phyloP scores from a whole-genome alignment of 768 basidiomycete genomes.

The Amanita pallidorosea region DNA sequence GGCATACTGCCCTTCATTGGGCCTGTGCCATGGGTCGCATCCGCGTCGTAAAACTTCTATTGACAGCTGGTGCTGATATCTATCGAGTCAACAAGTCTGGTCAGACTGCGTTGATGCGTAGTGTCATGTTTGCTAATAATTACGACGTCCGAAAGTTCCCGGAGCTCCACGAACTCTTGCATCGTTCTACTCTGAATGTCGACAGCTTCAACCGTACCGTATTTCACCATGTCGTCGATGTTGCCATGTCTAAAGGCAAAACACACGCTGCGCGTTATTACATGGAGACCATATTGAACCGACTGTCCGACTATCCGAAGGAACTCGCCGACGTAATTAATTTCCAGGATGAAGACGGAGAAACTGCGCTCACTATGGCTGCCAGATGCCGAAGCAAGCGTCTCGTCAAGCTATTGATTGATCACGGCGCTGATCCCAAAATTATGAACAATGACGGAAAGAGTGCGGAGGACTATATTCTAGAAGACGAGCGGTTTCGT shows the following conservation, averaged over 20 bases:
- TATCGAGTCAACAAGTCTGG: constrained; percentile 95
- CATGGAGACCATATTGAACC: constrained; percentile 88
- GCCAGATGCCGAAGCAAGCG: constrained; percentile 93
- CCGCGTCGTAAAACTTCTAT: constrained; percentile 86
- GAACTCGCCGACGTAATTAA: constrained; percentile 98
- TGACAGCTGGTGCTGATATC: constrained; percentile 92
- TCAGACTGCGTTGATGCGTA: constrained; percentile 96
- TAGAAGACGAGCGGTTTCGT: constrained; percentile 96
- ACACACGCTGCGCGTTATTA: constrained; percentile 97
- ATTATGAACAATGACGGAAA: constrained; percentile 91
- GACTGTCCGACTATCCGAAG: constrained; percentile 87
- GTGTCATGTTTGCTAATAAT: constrained; percentile 99
- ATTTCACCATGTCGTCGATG: constrained; percentile 96
- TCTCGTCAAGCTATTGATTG: constrained; percentile 88
- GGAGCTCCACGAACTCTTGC: constrained; percentile 91
- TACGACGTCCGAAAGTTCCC: constrained; percentile 99
- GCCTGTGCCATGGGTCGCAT: constrained; percentile 98
- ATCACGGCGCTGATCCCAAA: constrained; percentile 95
- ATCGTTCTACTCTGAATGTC: constrained; percentile 97
- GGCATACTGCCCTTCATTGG: constrained; percentile 96
- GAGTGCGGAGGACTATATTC: constrained; percentile 95
- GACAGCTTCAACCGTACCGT: constrained; percentile 96
- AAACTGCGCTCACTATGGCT: constrained; percentile 94
- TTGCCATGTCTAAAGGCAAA: constrained; percentile 96
- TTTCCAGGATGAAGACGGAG: constrained; percentile 98